Evolutionary conservation across 148 eudicot species (phyloP).

Genomic region (Vaccinium darrowii): DNA sequence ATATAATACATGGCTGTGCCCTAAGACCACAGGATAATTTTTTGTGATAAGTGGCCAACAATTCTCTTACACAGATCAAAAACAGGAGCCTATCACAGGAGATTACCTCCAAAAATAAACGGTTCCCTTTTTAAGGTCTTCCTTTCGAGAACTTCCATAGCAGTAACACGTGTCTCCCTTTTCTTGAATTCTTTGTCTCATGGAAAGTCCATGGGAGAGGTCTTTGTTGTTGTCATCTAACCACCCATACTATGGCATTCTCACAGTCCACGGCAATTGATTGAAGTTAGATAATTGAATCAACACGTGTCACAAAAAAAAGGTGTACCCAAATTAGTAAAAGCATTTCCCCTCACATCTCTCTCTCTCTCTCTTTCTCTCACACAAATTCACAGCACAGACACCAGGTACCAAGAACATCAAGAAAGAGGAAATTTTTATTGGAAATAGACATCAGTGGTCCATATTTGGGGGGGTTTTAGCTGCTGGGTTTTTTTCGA

Average conservation of each 20-base stretch:
- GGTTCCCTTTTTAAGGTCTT: neutral
- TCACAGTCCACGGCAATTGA: slow-evolving; percentile 28
- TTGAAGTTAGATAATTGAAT: slow-evolving; percentile 39
- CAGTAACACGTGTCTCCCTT: slow-evolving; percentile 31
- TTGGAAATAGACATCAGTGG: neutral
- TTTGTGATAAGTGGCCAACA: too few species aligned
- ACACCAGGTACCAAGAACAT: neutral
- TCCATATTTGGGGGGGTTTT: slow-evolving; percentile 8
- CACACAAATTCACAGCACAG: neutral
- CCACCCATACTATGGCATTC: neutral
- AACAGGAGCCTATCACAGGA: neutral
- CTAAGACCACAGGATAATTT: too few species aligned
- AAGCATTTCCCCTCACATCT: slow-evolving; percentile 20
- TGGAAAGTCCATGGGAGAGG: slow-evolving; percentile 32
- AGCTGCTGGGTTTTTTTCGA: slow-evolving; percentile 16
- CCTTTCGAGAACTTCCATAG: neutral
- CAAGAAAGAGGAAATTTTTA: slow-evolving; percentile 13
- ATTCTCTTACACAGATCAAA: neutral
- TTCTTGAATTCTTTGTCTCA: slow-evolving; percentile 17
- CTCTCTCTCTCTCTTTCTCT: slow-evolving; percentile 17
- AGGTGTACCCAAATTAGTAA: slow-evolving; percentile 9
- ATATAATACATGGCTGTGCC: too few species aligned
- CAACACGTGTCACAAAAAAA: slow-evolving; percentile 41
- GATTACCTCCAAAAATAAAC: neutral
- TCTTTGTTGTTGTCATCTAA: slow-evolving; percentile 9